phyloP scores from a whole-genome alignment of 768 basidiomycete genomes.

The Boletus eberwhitei region DNA sequence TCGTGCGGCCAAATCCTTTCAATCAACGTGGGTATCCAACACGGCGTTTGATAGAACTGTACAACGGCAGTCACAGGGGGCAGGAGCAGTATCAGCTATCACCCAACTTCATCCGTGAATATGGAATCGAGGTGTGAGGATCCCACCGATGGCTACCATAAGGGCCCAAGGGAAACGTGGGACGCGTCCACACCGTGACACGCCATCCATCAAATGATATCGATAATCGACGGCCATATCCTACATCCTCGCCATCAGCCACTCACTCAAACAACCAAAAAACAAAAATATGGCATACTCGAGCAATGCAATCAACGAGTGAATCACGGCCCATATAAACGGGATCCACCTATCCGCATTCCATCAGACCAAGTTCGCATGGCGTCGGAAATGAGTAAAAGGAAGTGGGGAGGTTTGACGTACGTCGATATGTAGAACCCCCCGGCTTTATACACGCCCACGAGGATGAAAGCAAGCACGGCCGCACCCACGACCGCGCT shows the following conservation, averaged over 20 bases:
- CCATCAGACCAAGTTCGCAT: background rate
- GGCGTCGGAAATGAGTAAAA: background rate
- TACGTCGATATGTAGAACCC: constrained; percentile 42
- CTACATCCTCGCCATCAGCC: constrained; percentile 19
- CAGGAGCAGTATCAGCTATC: background rate
- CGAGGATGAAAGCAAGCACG: constrained; percentile 37
- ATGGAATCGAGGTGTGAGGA: background rate
- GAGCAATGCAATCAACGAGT: constrained; percentile 39
- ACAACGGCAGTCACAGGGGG: background rate
- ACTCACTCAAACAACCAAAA: background rate
- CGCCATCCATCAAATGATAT: constrained; percentile 31
- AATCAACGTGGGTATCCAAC: background rate
- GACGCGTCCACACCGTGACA: background rate
- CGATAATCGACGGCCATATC: constrained; percentile 43
- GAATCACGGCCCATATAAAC: constrained; percentile 40
- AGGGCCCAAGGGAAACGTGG: background rate
- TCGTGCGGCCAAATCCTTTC: background rate
- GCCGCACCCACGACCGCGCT: constrained; percentile 40
- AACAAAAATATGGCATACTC: constrained; percentile 25
- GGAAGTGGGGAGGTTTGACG: constrained; percentile 2
- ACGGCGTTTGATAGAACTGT: background rate
- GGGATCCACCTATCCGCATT: constrained; percentile 34
- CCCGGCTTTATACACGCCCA: constrained; percentile 37
- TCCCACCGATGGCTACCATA: background rate
- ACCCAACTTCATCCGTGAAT: background rate